phyloP scores from a whole-genome alignment of 768 basidiomycete genomes.

The Sistotremastrum suecicum region DNA sequence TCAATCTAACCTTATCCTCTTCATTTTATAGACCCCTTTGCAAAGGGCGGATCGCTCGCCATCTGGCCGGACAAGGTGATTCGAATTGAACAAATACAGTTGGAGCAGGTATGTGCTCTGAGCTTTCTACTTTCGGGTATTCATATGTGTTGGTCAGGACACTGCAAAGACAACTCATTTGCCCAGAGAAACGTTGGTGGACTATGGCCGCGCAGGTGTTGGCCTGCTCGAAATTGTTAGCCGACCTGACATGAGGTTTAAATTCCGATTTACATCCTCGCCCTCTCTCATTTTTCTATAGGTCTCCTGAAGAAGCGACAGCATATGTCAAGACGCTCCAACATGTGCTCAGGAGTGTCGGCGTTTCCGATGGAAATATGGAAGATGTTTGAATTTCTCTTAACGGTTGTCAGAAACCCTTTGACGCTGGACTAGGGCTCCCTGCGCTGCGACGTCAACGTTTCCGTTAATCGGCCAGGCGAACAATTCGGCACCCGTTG shows the following conservation, averaged over 20 bases:
- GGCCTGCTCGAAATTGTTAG: constrained; percentile 95
- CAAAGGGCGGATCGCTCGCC: constrained; percentile 44
- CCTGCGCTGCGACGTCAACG: constrained; percentile 88
- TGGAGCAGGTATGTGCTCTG: constrained; percentile 64
- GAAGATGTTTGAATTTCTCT: constrained; percentile 51
- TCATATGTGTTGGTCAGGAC: constrained; percentile 37
- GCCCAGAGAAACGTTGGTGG: constrained; percentile 44
- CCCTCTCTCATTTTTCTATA: constrained; percentile 8
- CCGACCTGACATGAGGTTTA: constrained; percentile 71
- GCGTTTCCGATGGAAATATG: constrained; percentile 93
- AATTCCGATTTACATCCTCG: not conserved
- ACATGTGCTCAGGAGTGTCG: constrained; percentile 64
- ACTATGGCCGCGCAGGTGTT: constrained; percentile 82
- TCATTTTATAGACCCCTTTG: constrained; percentile 53
- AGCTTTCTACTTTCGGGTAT: constrained; percentile 1
- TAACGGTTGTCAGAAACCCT: not conserved
- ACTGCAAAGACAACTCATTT: constrained; percentile 72
- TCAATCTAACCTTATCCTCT: not conserved
- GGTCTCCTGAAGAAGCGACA: constrained; percentile 80
- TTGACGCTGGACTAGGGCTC: constrained; percentile 51
- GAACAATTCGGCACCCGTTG: constrained; percentile 52
- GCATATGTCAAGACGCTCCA: constrained; percentile 78
- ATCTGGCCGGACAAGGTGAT: constrained; percentile 29
- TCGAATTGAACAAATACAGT: constrained; percentile 87
- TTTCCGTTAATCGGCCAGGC: constrained; percentile 67